phyloP scores from a whole-genome alignment of 768 basidiomycete species.

The Tulasnella sp. region DNA sequence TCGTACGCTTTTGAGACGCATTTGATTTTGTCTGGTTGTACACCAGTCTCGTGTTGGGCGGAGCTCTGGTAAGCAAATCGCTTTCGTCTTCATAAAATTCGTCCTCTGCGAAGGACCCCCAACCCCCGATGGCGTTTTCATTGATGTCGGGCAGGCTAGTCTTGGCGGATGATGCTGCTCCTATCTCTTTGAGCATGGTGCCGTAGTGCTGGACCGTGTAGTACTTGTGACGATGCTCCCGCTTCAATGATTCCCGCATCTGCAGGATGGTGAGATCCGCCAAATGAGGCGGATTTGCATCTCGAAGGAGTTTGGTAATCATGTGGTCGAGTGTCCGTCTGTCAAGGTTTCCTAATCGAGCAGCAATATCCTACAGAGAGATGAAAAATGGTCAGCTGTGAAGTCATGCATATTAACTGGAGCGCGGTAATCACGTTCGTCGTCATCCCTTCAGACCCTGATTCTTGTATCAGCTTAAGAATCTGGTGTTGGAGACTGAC shows the following conservation, averaged over 20 bases:
- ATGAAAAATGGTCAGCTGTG: background rate
- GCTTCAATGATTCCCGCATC: constrained; percentile 72
- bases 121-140: constrained; percentile 44
- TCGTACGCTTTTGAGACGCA: constrained; percentile 20
- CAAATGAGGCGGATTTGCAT: constrained; percentile 60
- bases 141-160: constrained; percentile 40
- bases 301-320: constrained; percentile 58
- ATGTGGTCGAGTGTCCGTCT: constrained; percentile 77
- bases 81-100: constrained; percentile 44
- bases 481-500: constrained; percentile 73
- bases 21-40: background rate
- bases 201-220: constrained; percentile 53
- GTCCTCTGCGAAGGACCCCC: constrained; percentile 37
- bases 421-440: background rate
- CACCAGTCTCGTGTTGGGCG: background rate
- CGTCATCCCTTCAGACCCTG: constrained; percentile 42
- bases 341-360: constrained; percentile 60
- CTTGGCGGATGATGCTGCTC: background rate
- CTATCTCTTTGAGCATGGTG: background rate
- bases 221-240: constrained; percentile 81
- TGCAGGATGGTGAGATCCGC: constrained; percentile 60
- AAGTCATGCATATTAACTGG: background rate
- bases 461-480: constrained; percentile 59
- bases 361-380: constrained; percentile 50
- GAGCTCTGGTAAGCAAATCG: background rate